A percentile compares a stretch with the other conserved stretches of the same genome.
Evolutionary conservation across 202 grass and related monocot genomes (phyloP).

Genomic region (Schoenoplectus tabernaemontani): DNA sequence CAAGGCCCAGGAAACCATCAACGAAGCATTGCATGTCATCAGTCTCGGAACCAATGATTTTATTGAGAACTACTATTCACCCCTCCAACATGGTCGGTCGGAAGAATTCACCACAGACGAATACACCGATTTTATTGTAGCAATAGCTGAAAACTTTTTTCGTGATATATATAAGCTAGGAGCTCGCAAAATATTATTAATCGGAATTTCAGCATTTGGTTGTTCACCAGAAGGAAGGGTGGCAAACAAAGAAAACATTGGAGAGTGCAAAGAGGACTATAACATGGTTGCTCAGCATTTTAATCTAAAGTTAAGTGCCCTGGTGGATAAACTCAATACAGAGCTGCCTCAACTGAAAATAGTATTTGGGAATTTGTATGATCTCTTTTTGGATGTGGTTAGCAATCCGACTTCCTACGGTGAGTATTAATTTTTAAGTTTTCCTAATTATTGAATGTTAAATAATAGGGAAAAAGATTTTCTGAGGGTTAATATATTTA

Average conservation of each 20-base stretch:
- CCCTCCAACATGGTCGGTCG: background rate
- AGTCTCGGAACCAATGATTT: slow-evolving; percentile 30
- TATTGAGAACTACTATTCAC: slow-evolving; percentile 21
- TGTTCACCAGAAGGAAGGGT: slow-evolving; percentile 9
- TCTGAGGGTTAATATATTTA: too few relatives aligned
- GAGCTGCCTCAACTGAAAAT: too few relatives aligned
- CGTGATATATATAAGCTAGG: background rate
- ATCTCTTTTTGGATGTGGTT: too few relatives aligned
- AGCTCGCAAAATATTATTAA: slow-evolving; percentile 9
- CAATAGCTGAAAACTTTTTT: background rate
- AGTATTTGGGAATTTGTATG: too few relatives aligned
- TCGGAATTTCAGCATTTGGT: slow-evolving; percentile 13
- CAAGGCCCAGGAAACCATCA: background rate
- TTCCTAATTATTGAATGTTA: too few relatives aligned
- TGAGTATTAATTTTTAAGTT: too few relatives aligned
- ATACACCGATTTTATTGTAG: slow-evolving; percentile 20
- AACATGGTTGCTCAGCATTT: slow-evolving; percentile 14
- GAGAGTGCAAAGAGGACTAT: slow-evolving; percentile 11
- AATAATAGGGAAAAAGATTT: too few relatives aligned
- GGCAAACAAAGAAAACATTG: background rate
- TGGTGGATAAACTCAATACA: too few relatives aligned
- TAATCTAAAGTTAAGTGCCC: too few relatives aligned
- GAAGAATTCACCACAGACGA: background rate
- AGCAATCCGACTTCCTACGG: too few relatives aligned
- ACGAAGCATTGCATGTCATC: slow-evolving; percentile 16